Evolutionary conservation across 2,329 filamentous ascomycete species (phyloP).

Genomic region (Geosmithia flava): DNA sequence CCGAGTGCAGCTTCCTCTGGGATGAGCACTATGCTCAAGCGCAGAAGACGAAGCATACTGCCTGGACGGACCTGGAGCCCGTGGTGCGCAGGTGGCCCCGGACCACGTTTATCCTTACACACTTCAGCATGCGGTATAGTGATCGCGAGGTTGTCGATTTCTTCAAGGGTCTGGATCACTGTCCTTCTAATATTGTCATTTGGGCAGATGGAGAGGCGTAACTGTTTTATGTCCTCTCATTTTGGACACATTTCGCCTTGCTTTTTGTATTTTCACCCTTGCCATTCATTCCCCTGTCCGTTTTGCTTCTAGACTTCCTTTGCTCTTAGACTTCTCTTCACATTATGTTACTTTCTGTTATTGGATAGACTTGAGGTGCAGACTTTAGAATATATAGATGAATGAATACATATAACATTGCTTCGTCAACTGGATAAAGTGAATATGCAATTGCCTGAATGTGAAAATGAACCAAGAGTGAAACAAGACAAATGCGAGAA

Average conservation of each 20-base stretch:
- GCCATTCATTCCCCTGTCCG: no score
- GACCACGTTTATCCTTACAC: conserved; percentile 32
- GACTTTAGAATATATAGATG: no score
- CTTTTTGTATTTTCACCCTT: no score
- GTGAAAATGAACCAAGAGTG: neutral
- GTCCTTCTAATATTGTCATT: conserved; percentile 29
- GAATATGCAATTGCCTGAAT: neutral
- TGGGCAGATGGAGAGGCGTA: conserved; percentile 28
- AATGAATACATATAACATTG: neutral
- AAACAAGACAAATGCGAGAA: neutral
- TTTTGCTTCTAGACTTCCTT: no score
- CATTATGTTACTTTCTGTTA: no score
- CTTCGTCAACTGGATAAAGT: neutral
- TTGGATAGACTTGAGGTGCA: no score
- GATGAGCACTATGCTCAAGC: conserved; percentile 30
- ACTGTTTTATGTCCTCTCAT: neutral
- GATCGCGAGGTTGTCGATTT: conserved; percentile 26
- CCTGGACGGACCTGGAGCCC: conserved; percentile 30
- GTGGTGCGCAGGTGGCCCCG: conserved; percentile 27
- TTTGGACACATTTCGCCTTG: no score
- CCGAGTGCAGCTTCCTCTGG: conserved; percentile 34
- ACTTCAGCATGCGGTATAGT: conserved; percentile 33
- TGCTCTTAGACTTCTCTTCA: no score
- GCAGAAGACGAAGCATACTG: conserved; percentile 31
- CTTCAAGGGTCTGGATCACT: conserved; percentile 24